Evolutionary conservation across 1,284 basidiomycete species (phyloP), one percentile per base, ranked within the genome.

Genomic region (Sanguinoderma infundibulare): DNA sequence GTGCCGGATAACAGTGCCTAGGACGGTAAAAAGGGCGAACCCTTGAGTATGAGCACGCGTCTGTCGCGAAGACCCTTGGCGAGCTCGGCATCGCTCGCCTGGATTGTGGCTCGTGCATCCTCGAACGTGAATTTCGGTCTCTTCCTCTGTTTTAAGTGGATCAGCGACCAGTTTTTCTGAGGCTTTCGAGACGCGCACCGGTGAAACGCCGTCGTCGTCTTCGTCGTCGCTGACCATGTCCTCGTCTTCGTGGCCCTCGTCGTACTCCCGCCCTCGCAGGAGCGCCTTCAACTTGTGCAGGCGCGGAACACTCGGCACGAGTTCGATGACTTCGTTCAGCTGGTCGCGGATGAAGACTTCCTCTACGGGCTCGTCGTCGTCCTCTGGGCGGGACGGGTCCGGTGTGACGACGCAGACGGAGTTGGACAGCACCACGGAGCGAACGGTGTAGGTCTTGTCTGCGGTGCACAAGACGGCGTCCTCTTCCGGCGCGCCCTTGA

Each of bases 401-500:
- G 87, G 77, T 2, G 89, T 87, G 55, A 91, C 81, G 49, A 97
- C 83, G 14, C 94, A 80, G 36, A 96, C 78, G 1, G 93, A 89
- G 74, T 98, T 98, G 17, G 95, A 97, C 50, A 96, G 79, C 3
- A 85, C 82, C 8, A 98, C 88, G 0, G 94, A 91, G 60, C 95
- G 88, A 26, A 98, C 78, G 0, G 84, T 74, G 73, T 91, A 98
- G 0, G 95, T 98, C 72, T 85, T 87, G 62, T 88, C 81, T 0
- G 80, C 67, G 0, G 94, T 96, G 72, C 95, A 97, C 4, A 96
- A 77, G 0, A 97, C 94, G 0, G 95, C 95, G 69, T 96, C 92
- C 70, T 97, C 95, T 20, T 83, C 83, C 1, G 85, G 75, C 44
- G 87, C 79, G 1, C 96, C 96, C 73, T 95, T 95, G 76, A 98